These are phyloP conservation scores for Aspergillus oerlinghausenensis DNA, from an alignment of 2,329 filamentous ascomycete genomes.

Conservation along the genomic window DNA sequence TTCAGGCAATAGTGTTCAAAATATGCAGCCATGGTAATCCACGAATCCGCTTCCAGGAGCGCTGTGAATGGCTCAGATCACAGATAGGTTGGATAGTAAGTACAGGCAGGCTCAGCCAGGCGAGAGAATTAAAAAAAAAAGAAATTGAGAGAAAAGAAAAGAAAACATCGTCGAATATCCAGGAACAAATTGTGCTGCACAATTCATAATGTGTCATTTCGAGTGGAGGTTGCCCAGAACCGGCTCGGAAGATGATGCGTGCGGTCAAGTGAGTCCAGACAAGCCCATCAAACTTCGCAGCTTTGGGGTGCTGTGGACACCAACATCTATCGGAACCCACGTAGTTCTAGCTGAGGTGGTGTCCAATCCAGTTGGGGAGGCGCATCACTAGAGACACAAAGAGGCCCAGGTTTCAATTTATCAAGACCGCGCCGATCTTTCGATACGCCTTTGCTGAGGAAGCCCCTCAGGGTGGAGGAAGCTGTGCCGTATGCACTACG, in stretches of 20 bases:
- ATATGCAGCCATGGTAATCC: background rate
- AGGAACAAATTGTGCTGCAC: background rate
- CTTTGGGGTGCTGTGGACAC: background rate
- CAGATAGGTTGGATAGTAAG: background rate
- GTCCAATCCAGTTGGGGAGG: conserved; percentile 36
- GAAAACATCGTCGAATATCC: background rate
- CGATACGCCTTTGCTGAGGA: conserved; percentile 27
- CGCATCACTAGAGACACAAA: conserved; percentile 28
- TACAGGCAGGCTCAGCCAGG: background rate
- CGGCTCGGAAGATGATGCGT: background rate
- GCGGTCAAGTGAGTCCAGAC: background rate
- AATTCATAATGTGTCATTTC: background rate
- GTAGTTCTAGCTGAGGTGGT: conserved; percentile 33
- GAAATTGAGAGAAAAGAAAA: background rate
- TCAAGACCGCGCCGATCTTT: conserved; percentile 28
- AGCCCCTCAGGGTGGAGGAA: conserved; percentile 33
- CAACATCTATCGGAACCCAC: conserved; percentile 21
- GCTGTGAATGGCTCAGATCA: background rate
- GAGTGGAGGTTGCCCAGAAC: background rate
- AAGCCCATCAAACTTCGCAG: background rate
- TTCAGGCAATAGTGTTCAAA: background rate
- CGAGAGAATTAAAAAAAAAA: background rate
- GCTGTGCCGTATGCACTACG: conserved; percentile 33
- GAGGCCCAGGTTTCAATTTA: conserved; percentile 20
- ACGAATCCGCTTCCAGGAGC: background rate